Percentiles rank a stretch among this genome's conserved stretches.
phyloP scores from a whole-genome alignment of 192 early-diverging fungal genomes.

The Entrophospora sp. region DNA sequence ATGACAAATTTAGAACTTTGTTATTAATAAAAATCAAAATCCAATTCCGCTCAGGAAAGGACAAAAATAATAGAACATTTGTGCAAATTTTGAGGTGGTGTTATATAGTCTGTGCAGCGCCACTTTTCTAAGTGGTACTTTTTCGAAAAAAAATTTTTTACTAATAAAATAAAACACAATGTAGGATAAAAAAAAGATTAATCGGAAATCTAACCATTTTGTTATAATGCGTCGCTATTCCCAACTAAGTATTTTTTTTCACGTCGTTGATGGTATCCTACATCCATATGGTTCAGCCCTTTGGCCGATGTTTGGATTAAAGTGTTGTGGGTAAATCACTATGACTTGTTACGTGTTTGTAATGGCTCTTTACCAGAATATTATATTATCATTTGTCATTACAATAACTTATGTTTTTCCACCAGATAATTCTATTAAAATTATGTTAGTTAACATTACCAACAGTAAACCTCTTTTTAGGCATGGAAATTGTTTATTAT shows the following conservation, averaged over 20 bases:
- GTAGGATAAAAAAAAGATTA: no score
- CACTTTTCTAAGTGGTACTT: no score
- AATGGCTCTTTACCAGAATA: constrained; percentile 15
- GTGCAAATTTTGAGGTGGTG: no score
- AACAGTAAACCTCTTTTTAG: constrained; percentile 12
- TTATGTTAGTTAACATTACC: constrained; percentile 9
- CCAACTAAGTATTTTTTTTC: neutral
- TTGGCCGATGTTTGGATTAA: constrained; percentile 21
- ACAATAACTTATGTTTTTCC: constrained; percentile 16
- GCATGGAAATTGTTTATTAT: neutral
- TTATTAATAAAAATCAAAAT: no score
- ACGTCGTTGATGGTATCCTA: constrained; percentile 4
- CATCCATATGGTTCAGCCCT: constrained; percentile 20
- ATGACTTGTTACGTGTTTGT: constrained; percentile 15
- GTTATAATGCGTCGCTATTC: no score
- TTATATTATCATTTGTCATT: constrained; percentile 17
- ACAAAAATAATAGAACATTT: no score
- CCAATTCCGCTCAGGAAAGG: no score
- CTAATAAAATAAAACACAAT: no score
- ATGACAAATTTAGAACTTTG: no score
- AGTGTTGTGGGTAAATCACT: constrained; percentile 13
- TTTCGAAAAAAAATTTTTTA: no score
- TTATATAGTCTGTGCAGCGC: no score
- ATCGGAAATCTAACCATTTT: no score
- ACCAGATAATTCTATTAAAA: constrained; percentile 13